Percentiles rank a stretch among this genome's conserved stretches.
These are phyloP conservation scores for Daedalea quercina DNA, from an alignment of 768 basidiomycete species.

Conservation along the genomic window DNA sequence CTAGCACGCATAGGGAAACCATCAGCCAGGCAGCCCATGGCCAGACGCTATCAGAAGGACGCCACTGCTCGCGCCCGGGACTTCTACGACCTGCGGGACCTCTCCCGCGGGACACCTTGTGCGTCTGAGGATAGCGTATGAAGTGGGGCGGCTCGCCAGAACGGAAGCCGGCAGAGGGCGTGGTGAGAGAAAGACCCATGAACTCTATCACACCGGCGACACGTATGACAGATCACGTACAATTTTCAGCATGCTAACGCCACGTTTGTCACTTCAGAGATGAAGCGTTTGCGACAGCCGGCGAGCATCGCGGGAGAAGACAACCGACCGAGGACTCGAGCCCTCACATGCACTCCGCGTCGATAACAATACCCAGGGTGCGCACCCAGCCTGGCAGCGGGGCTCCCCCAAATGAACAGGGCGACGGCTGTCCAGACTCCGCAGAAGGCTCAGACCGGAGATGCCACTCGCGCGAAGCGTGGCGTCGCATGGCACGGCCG, in stretches of 20 bases:
- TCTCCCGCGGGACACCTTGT: neutral
- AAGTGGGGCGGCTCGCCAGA: neutral
- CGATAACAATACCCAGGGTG: neutral
- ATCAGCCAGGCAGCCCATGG: neutral
- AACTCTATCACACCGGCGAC: constrained; percentile 9
- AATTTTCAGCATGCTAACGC: constrained; percentile 20
- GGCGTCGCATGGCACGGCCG: neutral
- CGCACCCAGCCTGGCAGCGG: neutral
- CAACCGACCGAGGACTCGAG: constrained; percentile 6
- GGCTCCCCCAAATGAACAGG: neutral
- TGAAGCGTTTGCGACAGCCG: constrained; percentile 7
- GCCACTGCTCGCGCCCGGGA: constrained; percentile 14
- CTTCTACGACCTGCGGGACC: neutral
- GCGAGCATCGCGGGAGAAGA: constrained; percentile 29
- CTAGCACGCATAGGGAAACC: neutral
- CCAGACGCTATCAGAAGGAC: constrained; percentile 10
- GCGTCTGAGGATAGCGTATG: neutral
- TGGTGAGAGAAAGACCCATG: neutral
- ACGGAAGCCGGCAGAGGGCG: neutral
- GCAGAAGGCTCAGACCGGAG: neutral
- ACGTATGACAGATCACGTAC: constrained; percentile 20
- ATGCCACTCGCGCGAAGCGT: neutral
- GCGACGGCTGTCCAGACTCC: neutral
- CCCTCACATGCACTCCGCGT: neutral
- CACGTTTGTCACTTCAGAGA: constrained; percentile 13